A percentile compares a stretch with the other conserved stretches of the same genome.
Evolutionary conservation across 768 basidiomycete species (phyloP).

Genomic region (Holtermannia corniformis): DNA sequence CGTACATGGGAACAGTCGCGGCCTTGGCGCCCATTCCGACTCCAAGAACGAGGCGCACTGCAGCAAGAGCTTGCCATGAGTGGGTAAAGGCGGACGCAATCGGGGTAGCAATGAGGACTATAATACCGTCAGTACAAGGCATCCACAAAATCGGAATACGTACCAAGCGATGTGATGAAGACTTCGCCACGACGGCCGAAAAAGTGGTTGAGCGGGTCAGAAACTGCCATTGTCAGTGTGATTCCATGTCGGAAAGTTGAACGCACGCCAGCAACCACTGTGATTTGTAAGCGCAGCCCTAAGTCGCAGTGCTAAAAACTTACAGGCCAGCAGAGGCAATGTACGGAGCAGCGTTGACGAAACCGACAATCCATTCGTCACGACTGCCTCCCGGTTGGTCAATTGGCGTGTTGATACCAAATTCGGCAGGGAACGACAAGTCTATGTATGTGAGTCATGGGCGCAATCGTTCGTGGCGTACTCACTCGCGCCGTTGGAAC

Average conservation of each 20-base stretch:
- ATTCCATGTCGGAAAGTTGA: too few species aligned
- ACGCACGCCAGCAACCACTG: too few species aligned
- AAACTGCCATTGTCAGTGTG: too few species aligned
- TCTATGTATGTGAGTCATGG: neutral
- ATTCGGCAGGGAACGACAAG: constrained; percentile 36
- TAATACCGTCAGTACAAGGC: neutral
- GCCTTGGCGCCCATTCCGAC: constrained; percentile 28
- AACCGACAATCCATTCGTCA: constrained; percentile 29
- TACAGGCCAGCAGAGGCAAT: constrained; percentile 12
- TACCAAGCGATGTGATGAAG: constrained; percentile 44
- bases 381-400: constrained; percentile 6
- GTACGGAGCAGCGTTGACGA: constrained; percentile 26
- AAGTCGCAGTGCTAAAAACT: constrained; percentile 1
- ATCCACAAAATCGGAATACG: too few species aligned
- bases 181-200: constrained; percentile 52
- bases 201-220: constrained; percentile 56
- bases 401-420: neutral
- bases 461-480: neutral
- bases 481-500: constrained; percentile 34
- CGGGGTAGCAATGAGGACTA: constrained; percentile 43
- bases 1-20: constrained; percentile 52
- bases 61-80: constrained; percentile 19
- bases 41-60: constrained; percentile 19
- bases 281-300: neutral
- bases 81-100: constrained; percentile 22